Evolutionary conservation across 2,329 filamentous ascomycete species (phyloP).

Genomic region (Stachybotrys echinatus): DNA sequence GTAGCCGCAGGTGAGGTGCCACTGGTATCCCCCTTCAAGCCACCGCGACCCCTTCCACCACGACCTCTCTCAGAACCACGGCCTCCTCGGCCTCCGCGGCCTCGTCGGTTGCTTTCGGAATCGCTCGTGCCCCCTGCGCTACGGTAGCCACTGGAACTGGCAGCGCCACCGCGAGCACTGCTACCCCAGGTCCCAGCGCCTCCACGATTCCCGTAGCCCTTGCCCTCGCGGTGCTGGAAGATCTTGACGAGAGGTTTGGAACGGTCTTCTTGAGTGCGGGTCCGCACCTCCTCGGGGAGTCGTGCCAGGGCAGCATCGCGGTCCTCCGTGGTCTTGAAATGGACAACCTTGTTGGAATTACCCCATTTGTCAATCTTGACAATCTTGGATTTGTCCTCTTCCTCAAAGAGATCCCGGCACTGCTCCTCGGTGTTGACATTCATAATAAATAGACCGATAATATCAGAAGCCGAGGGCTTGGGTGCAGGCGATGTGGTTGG

Average conservation of each 20-base stretch:
- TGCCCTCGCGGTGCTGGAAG: conserved; percentile 65
- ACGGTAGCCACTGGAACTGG: conserved; percentile 68
- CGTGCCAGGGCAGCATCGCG: conserved; percentile 74
- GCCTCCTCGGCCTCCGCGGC: conserved; percentile 51
- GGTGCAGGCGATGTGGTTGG: conserved; percentile 51
- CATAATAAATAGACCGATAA: conserved; percentile 84
- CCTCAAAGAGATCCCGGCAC: conserved; percentile 72
- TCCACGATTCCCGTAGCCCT: conserved; percentile 52
- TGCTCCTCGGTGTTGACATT: conserved; percentile 81
- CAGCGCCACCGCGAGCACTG: conserved; percentile 56
- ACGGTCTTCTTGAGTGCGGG: conserved; percentile 63
- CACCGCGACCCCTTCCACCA: conserved; percentile 50
- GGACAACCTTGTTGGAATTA: conserved; percentile 75
- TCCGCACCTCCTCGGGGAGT: conserved; percentile 72
- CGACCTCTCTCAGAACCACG: conserved; percentile 55
- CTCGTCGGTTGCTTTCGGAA: conserved; percentile 52
- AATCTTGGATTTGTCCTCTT: conserved; percentile 81
- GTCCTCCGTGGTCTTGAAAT: conserved; percentile 75
- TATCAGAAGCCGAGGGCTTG: conserved; percentile 58
- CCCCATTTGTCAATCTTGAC: conserved; percentile 73
- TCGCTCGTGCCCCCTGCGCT: conserved; percentile 75
- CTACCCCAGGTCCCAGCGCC: conserved; percentile 64
- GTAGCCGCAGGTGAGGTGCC: conserved; percentile 44
- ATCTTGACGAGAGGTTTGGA: conserved; percentile 78
- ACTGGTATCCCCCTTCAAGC: conserved; percentile 54